These are phyloP conservation scores for Andrographis paniculata DNA, from an alignment of 305 asterid genomes.

Conservation along the genomic window DNA sequence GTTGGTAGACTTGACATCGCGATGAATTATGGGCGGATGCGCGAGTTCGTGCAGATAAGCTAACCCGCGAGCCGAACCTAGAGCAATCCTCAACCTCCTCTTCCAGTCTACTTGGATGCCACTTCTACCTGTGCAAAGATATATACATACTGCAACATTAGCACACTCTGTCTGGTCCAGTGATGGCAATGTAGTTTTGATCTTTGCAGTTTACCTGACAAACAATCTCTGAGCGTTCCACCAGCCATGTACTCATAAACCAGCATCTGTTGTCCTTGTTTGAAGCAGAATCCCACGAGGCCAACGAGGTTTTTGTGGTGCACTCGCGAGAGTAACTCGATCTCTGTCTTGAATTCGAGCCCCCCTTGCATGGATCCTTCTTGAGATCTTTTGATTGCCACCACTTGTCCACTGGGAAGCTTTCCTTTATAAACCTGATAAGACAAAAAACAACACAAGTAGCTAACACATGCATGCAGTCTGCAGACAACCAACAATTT, in stretches of 20 bases:
- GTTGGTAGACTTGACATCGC: constrained; percentile 83
- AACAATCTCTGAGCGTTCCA: constrained; percentile 76
- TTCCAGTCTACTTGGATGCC: constrained; percentile 84
- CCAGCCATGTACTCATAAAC: constrained; percentile 86
- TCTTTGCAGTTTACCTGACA: constrained; percentile 39
- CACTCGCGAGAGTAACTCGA: constrained; percentile 39
- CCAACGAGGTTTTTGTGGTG: constrained; percentile 49
- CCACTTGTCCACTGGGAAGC: constrained; percentile 26
- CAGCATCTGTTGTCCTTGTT: constrained; percentile 51
- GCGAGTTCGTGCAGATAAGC: constrained; percentile 89
- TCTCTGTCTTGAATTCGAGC: constrained; percentile 46
- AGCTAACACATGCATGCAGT: no score
- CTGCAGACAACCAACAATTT: no score
- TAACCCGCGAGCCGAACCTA: constrained; percentile 95
- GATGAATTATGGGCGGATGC: constrained; percentile 84
- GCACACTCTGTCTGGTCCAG: no score
- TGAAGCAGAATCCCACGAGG: constrained; percentile 44
- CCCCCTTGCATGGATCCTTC: constrained; percentile 45
- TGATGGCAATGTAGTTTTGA: background rate
- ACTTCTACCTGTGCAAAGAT: constrained; percentile 44
- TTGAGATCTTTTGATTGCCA: constrained; percentile 46
- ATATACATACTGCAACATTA: no score
- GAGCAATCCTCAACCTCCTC: constrained; percentile 64
- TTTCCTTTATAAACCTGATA: constrained; percentile 45
- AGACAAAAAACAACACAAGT: no score